Evolutionary conservation across 768 basidiomycete species (phyloP).

Genomic region (Chlorophyllum brunneum): DNA sequence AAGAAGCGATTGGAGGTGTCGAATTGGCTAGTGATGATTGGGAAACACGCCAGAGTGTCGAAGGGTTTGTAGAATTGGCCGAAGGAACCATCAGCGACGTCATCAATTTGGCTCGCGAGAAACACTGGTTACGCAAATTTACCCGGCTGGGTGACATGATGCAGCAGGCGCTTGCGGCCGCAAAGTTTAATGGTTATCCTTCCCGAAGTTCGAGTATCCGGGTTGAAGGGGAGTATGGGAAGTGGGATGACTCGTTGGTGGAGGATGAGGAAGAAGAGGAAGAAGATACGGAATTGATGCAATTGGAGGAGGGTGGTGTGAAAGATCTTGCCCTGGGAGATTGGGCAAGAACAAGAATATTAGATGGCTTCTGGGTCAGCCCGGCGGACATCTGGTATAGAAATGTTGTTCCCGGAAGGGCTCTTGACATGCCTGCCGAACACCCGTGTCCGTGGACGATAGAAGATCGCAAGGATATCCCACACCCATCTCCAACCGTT

Average conservation of each 20-base stretch:
- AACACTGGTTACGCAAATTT: constrained; percentile 61
- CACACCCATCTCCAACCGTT: constrained; percentile 45
- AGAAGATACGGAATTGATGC: constrained; percentile 38
- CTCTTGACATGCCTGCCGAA: constrained; percentile 31
- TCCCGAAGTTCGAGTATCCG: not conserved
- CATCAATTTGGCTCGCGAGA: constrained; percentile 58
- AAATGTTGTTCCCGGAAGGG: constrained; percentile 33
- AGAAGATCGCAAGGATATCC: constrained; percentile 23
- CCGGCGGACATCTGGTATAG: constrained; percentile 70
- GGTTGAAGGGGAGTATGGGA: constrained; percentile 14
- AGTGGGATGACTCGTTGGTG: constrained; percentile 24
- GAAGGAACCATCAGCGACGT: constrained; percentile 68
- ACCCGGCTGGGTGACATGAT: constrained; percentile 68
- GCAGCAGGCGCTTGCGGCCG: constrained; percentile 62
- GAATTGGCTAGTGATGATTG: constrained; percentile 44
- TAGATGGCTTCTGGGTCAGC: constrained; percentile 74
- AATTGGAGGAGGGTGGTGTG: constrained; percentile 38
- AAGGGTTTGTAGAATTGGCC: constrained; percentile 69
- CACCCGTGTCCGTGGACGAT: constrained; percentile 68
- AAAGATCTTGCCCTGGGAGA: constrained; percentile 60
- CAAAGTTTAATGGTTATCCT: constrained; percentile 5
- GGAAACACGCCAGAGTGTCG: constrained; percentile 65
- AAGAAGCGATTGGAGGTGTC: constrained; percentile 53
- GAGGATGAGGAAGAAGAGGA: constrained; percentile 44
- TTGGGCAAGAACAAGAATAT: constrained; percentile 66